Evolutionary conservation across 371 early-diverging fungal species (phyloP), one percentile per base, ranked within the genome.

Genomic region (Mucor lusitanicus): DNA sequence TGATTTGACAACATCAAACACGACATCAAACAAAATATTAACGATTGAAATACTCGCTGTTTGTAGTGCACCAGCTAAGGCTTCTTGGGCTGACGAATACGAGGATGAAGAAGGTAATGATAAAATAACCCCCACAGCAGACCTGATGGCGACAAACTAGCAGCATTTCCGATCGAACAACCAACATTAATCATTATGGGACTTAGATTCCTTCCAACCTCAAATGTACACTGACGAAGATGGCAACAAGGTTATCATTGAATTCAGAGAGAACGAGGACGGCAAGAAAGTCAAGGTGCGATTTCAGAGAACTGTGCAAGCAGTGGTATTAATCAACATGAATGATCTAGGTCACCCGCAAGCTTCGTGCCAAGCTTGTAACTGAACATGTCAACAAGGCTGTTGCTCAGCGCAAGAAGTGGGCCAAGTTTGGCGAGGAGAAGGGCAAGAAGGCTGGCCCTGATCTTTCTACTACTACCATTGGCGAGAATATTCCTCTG

Each of bases 331-430:
- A 25, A 25, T 40, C 5, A 42, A 27, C n/a, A 6, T 30, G 3
- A 30, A 30, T 30, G 28, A 9, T 28, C 32, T 67, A 90, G 90
- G 87, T 93, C 58, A 95, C 95, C 30, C 88, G 93, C 63, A 89
- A 89, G 69, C 92, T 95, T 65, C 88, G 89, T 58, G 89, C 89
- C 62, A 92, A 88, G 76, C 80, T 93, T 40, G 87, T 94, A 46
- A 90, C 86, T 65, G 92, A 91, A 77, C 84, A 86, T 59, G 96
- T 95, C 62, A 94, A 95, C 87, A 90, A 92, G 71, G 90, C 92
- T 32, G 96, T 94, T 42, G 98, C 98, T 39, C 87, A 89, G 68
- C 90, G 96, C 76, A 95, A 95, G 83, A 89, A 90, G 68, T 93
- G 92, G 93, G 85, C 78, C 37, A 94, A 94, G 77, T 94, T 94